Evolutionary conservation across 768 basidiomycete species (phyloP), one percentile per base, ranked within the genome.

Genomic region (Boletellus sp.): DNA sequence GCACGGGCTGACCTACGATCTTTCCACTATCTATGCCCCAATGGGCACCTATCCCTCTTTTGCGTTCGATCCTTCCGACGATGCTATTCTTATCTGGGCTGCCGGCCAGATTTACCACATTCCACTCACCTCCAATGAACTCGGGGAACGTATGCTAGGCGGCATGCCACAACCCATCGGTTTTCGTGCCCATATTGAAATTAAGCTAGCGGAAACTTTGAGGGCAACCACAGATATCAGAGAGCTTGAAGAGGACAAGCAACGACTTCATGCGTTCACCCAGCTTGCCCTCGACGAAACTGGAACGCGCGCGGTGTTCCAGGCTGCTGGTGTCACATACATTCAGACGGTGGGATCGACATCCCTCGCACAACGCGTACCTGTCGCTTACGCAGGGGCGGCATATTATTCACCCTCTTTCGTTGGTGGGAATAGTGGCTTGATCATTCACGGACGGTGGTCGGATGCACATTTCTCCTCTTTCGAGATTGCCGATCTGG

Each of bases 21-120:
- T 83, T n/a, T 73, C 73, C 19, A 62, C 64, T 10, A 72, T 86
- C 44, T 86, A 80, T 9, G 83, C 85, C 13, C 86, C 87, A 0
- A 87, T 87, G 84, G 84, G 85, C 11, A 89, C 86, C 35, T 89
- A 89, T 56, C 87, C 86, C 0, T 82, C 84, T 1, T 89, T 85
- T 59, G 75, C 85, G 9, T 88, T 88, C 60, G 48, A 53, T 51
- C 50, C 63, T 7, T 58, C 52, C 24, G 58, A 63, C 20, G 54
- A 57, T 19, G 63, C 61, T 20, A 68, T 88, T 45, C 73, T 88
- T 53, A 82, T 88, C 49, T 88, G 86, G 86, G 83, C 86, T 4
- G 78, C 83, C 2, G 86, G 86, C 3, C 78, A 85, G 50, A 85
- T 88, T 22, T 79, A 81, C 61, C 72, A 70, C 13, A 73, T 88